Conservation (phyloP, 768 basidiomycete species). For the Tulasnella sp. region DNA sequence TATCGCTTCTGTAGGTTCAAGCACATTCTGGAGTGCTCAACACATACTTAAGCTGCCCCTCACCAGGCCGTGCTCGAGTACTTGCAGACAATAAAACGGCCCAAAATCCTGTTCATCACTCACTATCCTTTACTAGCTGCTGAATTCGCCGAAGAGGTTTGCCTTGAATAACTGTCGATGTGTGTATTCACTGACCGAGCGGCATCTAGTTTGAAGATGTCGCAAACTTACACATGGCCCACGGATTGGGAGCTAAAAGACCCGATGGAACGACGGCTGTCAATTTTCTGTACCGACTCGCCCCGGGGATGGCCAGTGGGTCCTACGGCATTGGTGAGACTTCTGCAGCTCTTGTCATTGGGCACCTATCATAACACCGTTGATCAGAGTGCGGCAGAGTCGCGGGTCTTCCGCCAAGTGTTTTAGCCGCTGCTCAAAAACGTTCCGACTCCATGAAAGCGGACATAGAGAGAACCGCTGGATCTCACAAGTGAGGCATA, state of each 20-base stretch:
- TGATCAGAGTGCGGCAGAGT: constrained; percentile 70
- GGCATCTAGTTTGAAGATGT: constrained; percentile 44
- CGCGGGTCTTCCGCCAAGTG: constrained; percentile 66
- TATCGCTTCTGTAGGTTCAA: constrained; percentile 8
- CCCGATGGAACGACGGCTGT: constrained; percentile 66
- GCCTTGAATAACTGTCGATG: neutral
- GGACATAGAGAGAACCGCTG: constrained; percentile 33
- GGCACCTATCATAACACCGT: neutral
- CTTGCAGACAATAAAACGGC: constrained; percentile 48
- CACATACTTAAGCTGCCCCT: neutral
- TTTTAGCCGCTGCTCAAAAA: constrained; percentile 53
- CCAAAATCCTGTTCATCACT: constrained; percentile 86
- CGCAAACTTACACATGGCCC: constrained; percentile 71
- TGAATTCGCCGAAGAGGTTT: constrained; percentile 35
- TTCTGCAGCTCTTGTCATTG: neutral
- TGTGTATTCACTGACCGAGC: neutral
- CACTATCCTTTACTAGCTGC: constrained; percentile 85
- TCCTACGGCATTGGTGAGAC: constrained; percentile 63
- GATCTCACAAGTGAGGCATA: constrained; percentile 18
- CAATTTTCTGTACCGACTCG: constrained; percentile 77
- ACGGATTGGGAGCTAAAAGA: constrained; percentile 4
- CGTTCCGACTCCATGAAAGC: constrained; percentile 49
- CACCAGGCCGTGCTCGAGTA: constrained; percentile 63
- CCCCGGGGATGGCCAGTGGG: constrained; percentile 60
- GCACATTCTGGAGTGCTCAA: constrained; percentile 24